Percentiles rank a stretch among this genome's conserved stretches.
phyloP scores from a whole-genome alignment of 1,284 basidiomycete species.

The Papiliotrema flavescens region DNA sequence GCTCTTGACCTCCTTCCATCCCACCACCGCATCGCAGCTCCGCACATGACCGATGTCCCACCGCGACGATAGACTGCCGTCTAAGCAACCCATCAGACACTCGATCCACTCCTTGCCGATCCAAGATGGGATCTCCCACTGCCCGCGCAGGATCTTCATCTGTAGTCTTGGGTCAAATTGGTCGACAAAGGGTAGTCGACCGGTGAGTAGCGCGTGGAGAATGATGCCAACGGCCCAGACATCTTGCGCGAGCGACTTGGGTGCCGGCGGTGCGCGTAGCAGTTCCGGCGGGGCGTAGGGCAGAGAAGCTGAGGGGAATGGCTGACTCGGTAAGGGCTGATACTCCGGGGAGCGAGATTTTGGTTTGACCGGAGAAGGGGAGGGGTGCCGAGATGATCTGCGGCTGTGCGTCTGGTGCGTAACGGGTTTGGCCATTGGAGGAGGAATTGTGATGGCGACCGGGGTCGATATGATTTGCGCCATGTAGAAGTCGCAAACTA shows the following conservation, averaged over 20 bases:
- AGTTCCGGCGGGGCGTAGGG: slow-evolving; percentile 84
- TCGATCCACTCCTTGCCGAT: slow-evolving; percentile 68
- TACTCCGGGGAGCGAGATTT: slow-evolving; percentile 1
- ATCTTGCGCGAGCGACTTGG: slow-evolving; percentile 62
- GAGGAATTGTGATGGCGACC: slow-evolving; percentile 7
- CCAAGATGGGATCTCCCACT: slow-evolving; percentile 52
- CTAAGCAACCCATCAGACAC: slow-evolving; percentile 70
- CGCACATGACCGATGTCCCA: slow-evolving; percentile 74
- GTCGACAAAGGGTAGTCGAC: slow-evolving; percentile 76
- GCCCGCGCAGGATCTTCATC: slow-evolving; percentile 83
- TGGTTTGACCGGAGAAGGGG: background rate
- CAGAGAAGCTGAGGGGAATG: slow-evolving; percentile 75
- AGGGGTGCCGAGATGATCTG: slow-evolving; percentile 3
- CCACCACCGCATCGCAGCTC: slow-evolving; percentile 72
- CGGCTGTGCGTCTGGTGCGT: background rate
- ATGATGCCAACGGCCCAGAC: slow-evolving; percentile 91
- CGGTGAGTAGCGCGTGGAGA: slow-evolving; percentile 75
- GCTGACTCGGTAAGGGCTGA: slow-evolving; percentile 12
- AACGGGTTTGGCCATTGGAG: background rate
- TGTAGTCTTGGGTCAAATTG: slow-evolving; percentile 82
- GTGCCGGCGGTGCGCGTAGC: slow-evolving; percentile 52
- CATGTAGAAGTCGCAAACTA: slow-evolving; percentile 48
- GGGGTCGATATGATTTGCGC: slow-evolving; percentile 26
- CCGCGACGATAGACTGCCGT: slow-evolving; percentile 57
- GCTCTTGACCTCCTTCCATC: slow-evolving; percentile 58